Conservation (phyloP, 768 basidiomycete species). For the Pleurotus cornucopiae region DNA sequence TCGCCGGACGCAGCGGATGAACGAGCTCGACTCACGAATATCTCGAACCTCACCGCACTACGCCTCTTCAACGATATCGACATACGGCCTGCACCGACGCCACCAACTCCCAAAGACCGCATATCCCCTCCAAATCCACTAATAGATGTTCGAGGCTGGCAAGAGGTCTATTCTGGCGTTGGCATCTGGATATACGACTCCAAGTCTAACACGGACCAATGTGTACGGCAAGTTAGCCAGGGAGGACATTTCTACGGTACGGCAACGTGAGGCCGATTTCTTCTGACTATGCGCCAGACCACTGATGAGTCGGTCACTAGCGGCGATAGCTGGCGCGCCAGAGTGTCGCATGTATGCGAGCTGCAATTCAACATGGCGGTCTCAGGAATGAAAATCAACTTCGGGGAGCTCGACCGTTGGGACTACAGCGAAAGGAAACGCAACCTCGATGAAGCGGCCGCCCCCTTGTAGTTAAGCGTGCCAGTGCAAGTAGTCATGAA, state of each 20-base stretch:
- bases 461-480: constrained; percentile 1
- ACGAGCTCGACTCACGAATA: constrained; percentile 35
- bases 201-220: constrained; percentile 61
- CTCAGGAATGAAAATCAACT: constrained; percentile 64
- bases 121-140: constrained; percentile 52
- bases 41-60: constrained; percentile 64
- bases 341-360: constrained; percentile 66
- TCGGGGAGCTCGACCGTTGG: constrained; percentile 75
- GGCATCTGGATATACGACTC: constrained; percentile 75
- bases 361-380: constrained; percentile 63
- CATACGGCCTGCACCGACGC: constrained; percentile 49
- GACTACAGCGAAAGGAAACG: constrained; percentile 58
- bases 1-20: constrained; percentile 39
- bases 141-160: constrained; percentile 60
- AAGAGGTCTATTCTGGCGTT: constrained; percentile 69
- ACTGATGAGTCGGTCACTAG: constrained; percentile 29
- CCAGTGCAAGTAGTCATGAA: not conserved
- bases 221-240: constrained; percentile 61
- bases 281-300: not conserved
- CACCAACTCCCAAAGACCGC: constrained; percentile 39
- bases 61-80: constrained; percentile 72
- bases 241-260: constrained; percentile 67
- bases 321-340: constrained; percentile 79
- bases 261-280: constrained; percentile 55
- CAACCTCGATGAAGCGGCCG: constrained; percentile 55